Evolutionary conservation across 805 yeast species (phyloP).

Genomic region (Jamesozyma piceae): DNA sequence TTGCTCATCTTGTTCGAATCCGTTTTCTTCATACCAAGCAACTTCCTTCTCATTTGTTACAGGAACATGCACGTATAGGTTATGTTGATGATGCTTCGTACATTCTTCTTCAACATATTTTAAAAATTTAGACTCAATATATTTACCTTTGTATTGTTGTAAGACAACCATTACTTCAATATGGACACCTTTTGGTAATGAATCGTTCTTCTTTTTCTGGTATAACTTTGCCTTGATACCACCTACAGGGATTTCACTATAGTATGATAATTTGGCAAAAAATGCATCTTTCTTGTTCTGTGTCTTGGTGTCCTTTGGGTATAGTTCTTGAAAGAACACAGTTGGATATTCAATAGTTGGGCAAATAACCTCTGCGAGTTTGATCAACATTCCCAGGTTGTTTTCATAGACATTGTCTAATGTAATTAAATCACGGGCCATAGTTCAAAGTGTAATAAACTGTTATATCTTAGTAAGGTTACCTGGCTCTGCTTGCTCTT

Average conservation of each 20-base stretch:
- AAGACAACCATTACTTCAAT: constrained; percentile 63
- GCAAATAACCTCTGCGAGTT: constrained; percentile 9
- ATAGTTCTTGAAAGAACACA: constrained; percentile 19
- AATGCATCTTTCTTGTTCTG: constrained; percentile 12
- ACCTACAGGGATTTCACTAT: constrained; percentile 75
- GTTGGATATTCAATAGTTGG: constrained; percentile 10
- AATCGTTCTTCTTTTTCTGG: constrained; percentile 31
- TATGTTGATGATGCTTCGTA: constrained; percentile 34
- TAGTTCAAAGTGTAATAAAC: constrained; percentile 1
- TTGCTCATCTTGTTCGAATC: constrained; percentile 33
- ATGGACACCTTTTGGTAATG: constrained; percentile 45
- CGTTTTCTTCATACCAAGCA: constrained; percentile 44
- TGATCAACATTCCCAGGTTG: constrained; percentile 21
- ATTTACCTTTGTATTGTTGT: constrained; percentile 48
- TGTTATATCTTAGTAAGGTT: too few species aligned
- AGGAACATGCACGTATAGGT: constrained; percentile 45
- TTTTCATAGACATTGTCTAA: constrained; percentile 22
- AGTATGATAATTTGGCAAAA: constrained; percentile 38
- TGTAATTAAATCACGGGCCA: constrained; percentile 17
- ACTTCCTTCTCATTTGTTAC: constrained; percentile 35
- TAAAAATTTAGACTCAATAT: constrained; percentile 54
- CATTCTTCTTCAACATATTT: constrained; percentile 50
- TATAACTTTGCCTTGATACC: constrained; percentile 52
- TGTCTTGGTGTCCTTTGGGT: constrained; percentile 7
- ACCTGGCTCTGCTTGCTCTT: too few species aligned